Evolutionary conservation across 805 yeast genomes (phyloP).

Genomic region (Monosporozyma siamensis): DNA sequence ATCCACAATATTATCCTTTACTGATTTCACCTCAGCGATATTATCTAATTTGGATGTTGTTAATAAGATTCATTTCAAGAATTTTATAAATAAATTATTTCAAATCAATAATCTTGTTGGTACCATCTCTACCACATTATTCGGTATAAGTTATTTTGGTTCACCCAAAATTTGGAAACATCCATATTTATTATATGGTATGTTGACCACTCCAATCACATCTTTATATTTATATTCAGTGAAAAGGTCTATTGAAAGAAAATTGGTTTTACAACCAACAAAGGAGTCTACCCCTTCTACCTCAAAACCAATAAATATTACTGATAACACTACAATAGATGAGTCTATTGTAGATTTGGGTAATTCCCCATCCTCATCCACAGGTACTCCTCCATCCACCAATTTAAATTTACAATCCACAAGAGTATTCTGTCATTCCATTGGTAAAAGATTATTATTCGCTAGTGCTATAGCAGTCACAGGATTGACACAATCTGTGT

Average conservation of each 20-base stretch:
- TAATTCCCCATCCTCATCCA: background rate
- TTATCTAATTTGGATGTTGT: constrained; percentile 15
- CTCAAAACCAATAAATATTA: background rate
- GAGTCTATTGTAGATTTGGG: constrained; percentile 26
- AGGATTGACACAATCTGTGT: constrained; percentile 20
- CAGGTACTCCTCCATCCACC: background rate
- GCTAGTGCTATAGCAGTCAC: constrained; percentile 10
- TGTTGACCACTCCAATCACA: constrained; percentile 18
- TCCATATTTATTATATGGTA: constrained; percentile 64
- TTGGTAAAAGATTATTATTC: constrained; percentile 13
- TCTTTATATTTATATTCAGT: constrained; percentile 9
- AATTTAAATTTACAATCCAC: background rate
- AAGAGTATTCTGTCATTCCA: background rate
- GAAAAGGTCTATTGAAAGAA: constrained; percentile 3
- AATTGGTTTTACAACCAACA: background rate
- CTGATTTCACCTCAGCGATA: constrained; percentile 10
- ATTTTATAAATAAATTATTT: constrained; percentile 11
- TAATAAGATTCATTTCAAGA: constrained; percentile 6
- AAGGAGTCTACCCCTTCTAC: background rate
- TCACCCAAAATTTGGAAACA: constrained; percentile 53
- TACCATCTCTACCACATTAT: constrained; percentile 39
- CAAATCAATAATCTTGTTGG: constrained; percentile 31
- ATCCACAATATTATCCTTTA: constrained; percentile 18
- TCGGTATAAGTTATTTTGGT: constrained; percentile 45
- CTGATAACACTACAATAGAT: constrained; percentile 7